Evolutionary conservation across 192 early-diverging fungal genomes (phyloP), one percentile per base, ranked within the genome.

Genomic region (Linnemannia exigua): DNA sequence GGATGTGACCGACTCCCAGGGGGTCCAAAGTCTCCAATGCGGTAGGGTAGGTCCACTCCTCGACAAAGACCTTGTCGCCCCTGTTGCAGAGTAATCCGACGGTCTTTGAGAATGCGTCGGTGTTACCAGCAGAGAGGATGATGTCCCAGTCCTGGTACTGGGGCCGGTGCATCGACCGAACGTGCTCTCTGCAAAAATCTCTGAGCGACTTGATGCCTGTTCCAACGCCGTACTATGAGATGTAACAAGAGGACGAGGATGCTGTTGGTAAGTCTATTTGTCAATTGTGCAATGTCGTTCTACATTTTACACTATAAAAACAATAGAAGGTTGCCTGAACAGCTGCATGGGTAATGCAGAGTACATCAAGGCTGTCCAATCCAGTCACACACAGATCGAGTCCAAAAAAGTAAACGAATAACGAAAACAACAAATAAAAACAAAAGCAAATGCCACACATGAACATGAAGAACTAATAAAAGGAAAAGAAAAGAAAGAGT

Each of bases 111-210:
- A 92, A 90, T 28, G 89, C 92, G 67, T 93, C 93, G 1, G 92
- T 93, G 76, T 92, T 93, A 41, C 94, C 93, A n/a, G 84, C 86
- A 46, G 93, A 92, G 58, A 90, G 88, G 15, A 94, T 81, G 5
- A 94, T 89, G 36, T 95, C 92, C 93, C 93, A 95, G 83, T 95
- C 92, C 33, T 72, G 82, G 79, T 93, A 93, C 54, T 76, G 74
- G 15, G 93, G 93, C 1, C 14, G 50, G 61, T 93, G 91, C 77
- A 91, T 87, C 16, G 67, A 78, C 50, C 84, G 83, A 8, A 89
- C 88, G 51, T 92, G 91, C 71, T 91, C 88, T 11, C 72, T 87
- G 15, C 84, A 87, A 79, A 90, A 92, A 44, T 75, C 48, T 0
- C 82, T 75, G 75, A 92, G 88, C 77, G 90, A 87, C 16, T 84